phyloP scores from a whole-genome alignment of 352 stramenopile genomes.

The Globisporangium megalacanthum region DNA sequence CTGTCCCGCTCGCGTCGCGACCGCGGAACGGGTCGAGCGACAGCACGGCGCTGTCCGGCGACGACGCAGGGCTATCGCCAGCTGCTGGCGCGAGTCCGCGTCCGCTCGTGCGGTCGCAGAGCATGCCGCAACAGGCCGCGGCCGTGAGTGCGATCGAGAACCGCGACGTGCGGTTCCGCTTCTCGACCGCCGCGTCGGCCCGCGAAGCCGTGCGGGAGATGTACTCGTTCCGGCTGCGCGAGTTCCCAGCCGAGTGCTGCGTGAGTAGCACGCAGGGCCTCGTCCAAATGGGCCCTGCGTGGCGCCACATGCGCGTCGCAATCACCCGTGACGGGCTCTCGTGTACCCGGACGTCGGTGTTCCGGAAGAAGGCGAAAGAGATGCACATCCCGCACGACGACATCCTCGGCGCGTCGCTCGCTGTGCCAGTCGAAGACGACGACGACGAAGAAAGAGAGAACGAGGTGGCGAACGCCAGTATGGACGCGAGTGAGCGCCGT shows the following conservation, averaged over 20 bases:
- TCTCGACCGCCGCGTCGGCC: conserved; percentile 47
- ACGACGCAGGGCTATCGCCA: conserved; percentile 1
- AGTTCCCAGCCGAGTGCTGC: conserved; percentile 47
- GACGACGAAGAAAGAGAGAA: neutral
- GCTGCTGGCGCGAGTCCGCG: conserved; percentile 5
- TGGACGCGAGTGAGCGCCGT: too few species aligned
- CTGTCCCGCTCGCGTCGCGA: conserved; percentile 20
- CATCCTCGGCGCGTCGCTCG: conserved; percentile 35
- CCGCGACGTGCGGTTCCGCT: conserved; percentile 50
- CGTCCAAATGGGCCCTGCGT: conserved; percentile 43
- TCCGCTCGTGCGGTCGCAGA: conserved; percentile 40
- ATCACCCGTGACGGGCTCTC: conserved; percentile 51
- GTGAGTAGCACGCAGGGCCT: conserved; percentile 23
- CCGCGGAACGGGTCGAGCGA: conserved; percentile 19
- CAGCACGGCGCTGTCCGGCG: conserved; percentile 4
- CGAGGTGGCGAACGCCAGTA: too few species aligned
- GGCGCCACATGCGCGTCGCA: conserved; percentile 42
- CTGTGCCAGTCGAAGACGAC: neutral
- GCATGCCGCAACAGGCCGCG: conserved; percentile 45
- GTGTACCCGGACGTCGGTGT: conserved; percentile 47
- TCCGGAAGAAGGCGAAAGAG: conserved; percentile 56
- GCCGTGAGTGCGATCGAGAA: conserved; percentile 55
- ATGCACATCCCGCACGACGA: conserved; percentile 51
- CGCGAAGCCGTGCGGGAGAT: conserved; percentile 68
- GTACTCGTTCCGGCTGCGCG: conserved; percentile 47